Conservation (phyloP, 371 early-diverging fungal genomes). For the Choanephora cucurbitarum region DNA sequence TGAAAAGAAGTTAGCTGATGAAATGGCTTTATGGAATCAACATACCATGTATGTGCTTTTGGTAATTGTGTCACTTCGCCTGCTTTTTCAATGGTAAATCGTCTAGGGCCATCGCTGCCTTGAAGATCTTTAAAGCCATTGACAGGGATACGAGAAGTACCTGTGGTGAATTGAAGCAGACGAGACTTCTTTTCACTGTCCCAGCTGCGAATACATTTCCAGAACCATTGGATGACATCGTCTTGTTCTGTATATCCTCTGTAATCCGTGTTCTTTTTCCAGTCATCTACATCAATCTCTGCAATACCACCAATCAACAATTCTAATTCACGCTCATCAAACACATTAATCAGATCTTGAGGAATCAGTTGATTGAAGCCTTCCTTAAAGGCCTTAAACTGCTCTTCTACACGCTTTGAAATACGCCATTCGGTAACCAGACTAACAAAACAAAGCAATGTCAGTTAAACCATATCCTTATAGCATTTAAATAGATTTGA, state of each 20-base stretch:
- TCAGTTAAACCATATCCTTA: background rate
- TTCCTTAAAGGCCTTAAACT: slow-evolving; percentile 90
- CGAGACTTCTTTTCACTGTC: slow-evolving; percentile 94
- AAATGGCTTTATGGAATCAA: background rate
- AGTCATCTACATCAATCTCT: slow-evolving; percentile 98
- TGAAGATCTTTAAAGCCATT: slow-evolving; percentile 98
- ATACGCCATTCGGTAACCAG: slow-evolving; percentile 86
- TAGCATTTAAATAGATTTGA: too few species aligned
- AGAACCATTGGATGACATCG: slow-evolving; percentile 97
- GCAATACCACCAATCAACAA: slow-evolving; percentile 97
- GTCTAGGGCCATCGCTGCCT: slow-evolving; percentile 94
- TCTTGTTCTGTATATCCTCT: slow-evolving; percentile 95
- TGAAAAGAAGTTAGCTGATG: slow-evolving; percentile 5
- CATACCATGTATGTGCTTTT: slow-evolving; percentile 93
- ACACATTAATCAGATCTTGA: slow-evolving; percentile 89
- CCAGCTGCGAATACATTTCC: slow-evolving; percentile 90
- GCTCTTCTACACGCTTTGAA: slow-evolving; percentile 87
- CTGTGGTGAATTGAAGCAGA: slow-evolving; percentile 97
- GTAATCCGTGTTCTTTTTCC: slow-evolving; percentile 99
- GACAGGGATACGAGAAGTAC: slow-evolving; percentile 97
- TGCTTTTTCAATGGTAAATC: slow-evolving; percentile 95
- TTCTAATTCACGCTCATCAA: slow-evolving; percentile 98
- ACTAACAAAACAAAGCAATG: slow-evolving; percentile 40
- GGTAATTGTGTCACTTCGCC: slow-evolving; percentile 88
- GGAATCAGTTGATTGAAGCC: slow-evolving; percentile 98